Base-by-base conservation (phyloP, 495 filamentous ascomycete species). In the Zalerion maritima region DNA sequence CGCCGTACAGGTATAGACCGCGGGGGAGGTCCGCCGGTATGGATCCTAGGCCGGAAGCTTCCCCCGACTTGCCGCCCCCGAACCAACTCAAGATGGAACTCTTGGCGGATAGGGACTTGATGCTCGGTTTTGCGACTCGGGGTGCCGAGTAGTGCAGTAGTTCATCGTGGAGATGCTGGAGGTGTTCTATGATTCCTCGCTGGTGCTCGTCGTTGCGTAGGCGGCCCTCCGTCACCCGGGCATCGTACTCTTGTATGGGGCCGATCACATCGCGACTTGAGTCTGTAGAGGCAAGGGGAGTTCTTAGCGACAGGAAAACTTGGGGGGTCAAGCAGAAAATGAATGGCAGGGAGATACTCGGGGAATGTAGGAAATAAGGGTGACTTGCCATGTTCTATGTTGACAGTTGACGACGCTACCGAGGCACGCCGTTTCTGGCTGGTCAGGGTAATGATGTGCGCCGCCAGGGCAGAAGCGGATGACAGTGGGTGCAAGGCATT, bases 1-100 rank as follows among this genome's bases (percentile, higher is more conserved):
- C 89, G 12, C 91, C 91, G 46, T 81, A 96, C 59, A 99, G 78
- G 45, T 96, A 96, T 21, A 96, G 50, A 0, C 91, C 91, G 41
- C 82, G 78, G 0, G 89, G 89, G 5, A 93, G 63, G 40, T 77
- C 66, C 29, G 64, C 47, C 13, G 84, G 74, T 16, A 93, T 73
- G 2, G 38, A 26, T 5, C 35, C 23, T 31, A 41, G 42, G 10
- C 28, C 29, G 19, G 49, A 36, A 34, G 58, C 48, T 26, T 42
- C 42, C 31, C 54, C 54, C 5, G 42, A 35, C 6, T 46, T 50
- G 20, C 47, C 39, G 15, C 62, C 49, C 5, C 71, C 63, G 43
- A 94, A 81, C 22, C 87, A 55, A 6, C 75, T 75, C 13, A 71
- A 69, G 20, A 92, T 60, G n/a, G 70, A 76, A 28, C 67, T 60